Evolutionary conservation across 2,329 filamentous ascomycete species (phyloP).

Genomic region (Penicillium sp.): DNA sequence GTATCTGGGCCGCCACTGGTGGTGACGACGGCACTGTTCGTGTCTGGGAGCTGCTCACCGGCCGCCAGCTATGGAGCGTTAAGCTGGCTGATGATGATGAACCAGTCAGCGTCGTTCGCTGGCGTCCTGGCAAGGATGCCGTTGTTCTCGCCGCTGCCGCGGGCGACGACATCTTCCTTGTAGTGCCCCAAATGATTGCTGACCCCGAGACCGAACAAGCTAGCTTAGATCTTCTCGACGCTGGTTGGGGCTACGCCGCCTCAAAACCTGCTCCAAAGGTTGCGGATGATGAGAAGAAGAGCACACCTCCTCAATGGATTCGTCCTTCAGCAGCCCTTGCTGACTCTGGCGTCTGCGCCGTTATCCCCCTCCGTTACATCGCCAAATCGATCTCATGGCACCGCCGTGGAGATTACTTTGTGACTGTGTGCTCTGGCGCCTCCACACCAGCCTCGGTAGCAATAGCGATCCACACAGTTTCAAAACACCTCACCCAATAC

Average conservation of each 20-base stretch:
- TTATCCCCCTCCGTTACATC: constrained; percentile 76
- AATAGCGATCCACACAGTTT: constrained; percentile 92
- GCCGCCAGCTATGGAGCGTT: constrained; percentile 84
- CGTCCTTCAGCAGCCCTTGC: constrained; percentile 76
- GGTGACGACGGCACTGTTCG: constrained; percentile 93
- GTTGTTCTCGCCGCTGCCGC: constrained; percentile 82
- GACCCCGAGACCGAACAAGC: constrained; percentile 74
- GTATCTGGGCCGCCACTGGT: constrained; percentile 85
- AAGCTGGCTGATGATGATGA: constrained; percentile 77
- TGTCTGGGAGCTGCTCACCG: constrained; percentile 86
- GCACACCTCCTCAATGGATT: constrained; percentile 79
- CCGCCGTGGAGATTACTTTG: constrained; percentile 89
- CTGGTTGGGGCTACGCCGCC: constrained; percentile 92
- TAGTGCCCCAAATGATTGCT: constrained; percentile 70
- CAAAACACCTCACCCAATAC: constrained; percentile 91
- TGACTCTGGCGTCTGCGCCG: constrained; percentile 75
- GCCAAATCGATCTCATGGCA: constrained; percentile 95
- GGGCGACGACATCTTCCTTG: constrained; percentile 84
- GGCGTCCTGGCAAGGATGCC: constrained; percentile 83
- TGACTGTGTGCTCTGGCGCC: constrained; percentile 77
- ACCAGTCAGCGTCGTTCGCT: constrained; percentile 83
- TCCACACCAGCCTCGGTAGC: constrained; percentile 61
- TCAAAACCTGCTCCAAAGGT: constrained; percentile 59
- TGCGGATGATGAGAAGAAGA: constrained; percentile 64
- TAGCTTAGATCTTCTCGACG: constrained; percentile 78